Evolutionary conservation across 257 asterid genomes (phyloP), one percentile per base, ranked within the genome.

Genomic region (Anisodus acutangulus): DNA sequence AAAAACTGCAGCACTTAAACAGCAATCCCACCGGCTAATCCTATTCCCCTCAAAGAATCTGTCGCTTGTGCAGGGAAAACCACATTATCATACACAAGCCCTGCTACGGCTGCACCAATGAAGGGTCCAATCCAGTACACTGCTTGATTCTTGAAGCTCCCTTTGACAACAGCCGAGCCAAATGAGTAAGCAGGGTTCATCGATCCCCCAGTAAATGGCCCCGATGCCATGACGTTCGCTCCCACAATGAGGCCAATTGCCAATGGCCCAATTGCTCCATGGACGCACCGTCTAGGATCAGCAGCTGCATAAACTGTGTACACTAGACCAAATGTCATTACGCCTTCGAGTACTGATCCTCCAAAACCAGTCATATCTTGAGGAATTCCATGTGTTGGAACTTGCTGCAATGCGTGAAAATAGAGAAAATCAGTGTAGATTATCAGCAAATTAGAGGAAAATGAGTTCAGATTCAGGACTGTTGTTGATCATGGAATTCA

Each of bases 101-200:
- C 94, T 2, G 97, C 98, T 45, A 90, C 13, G 4, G 92, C 95
- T 26, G 91, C 97, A 17, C 99, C 99, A 5, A 92, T 85, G 87
- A 95, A 76, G 1, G 99, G 98, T 9, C 99, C 99, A 15, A 94
- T 82, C 99, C 99, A 94, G 49, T 93, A 94, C 47, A 88, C 95
- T 57, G 97, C 97, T 4, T 94, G 97, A 57, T 94, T 94, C 90
- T 85, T 90, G 88, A 93, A 95, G 82, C 88, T 91, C 54, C 97
- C 97, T 49, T 95, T 93, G 0, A 91, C 83, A 3, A 91, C 71
- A 0, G 95, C 93, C 2, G 93, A 90, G 0, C 96, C 98, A n/a
- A 95, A 92, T 1, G 99, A 87, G 83, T 64, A 88, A 0, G 99
- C 97, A 6, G 98, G 97, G 83, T 95, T 95, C 98, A 91, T 93